Evolutionary conservation across 164 flowering plant genomes (phyloP).

Genomic region (Aristolochia contorta): DNA sequence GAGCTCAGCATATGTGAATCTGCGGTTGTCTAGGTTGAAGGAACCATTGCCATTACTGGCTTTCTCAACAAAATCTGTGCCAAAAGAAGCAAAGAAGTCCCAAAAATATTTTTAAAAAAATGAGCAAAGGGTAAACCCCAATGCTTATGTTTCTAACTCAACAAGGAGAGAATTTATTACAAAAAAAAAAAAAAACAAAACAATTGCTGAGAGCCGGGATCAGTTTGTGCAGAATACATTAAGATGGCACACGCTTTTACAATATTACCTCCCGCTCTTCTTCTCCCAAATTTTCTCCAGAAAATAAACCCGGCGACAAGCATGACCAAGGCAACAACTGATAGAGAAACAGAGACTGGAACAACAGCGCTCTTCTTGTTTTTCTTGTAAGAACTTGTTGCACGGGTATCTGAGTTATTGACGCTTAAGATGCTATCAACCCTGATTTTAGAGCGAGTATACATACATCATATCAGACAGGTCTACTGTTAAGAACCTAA

Average conservation of each 20-base stretch:
- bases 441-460: not conserved
- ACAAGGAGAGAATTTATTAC: too few species aligned
- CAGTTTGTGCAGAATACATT: too few species aligned
- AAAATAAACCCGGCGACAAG: not conserved
- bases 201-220: too few species aligned
- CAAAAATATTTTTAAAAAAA: too few species aligned
- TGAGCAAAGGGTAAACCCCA: too few species aligned
- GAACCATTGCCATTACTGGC: not conserved
- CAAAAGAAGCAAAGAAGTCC: not conserved
- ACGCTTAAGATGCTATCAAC: not conserved
- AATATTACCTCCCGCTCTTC: not conserved
- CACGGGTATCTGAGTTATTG: not conserved
- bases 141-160: too few species aligned
- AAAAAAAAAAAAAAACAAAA: too few species aligned
- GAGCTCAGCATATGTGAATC: conserved; percentile 26
- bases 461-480: too few species aligned
- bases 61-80: not conserved
- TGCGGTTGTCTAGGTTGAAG: conserved; percentile 7
- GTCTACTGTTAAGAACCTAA: too few species aligned
- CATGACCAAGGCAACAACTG: not conserved
- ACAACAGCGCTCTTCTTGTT: not conserved
- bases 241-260: too few species aligned
- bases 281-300: not conserved
- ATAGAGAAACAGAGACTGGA: not conserved
- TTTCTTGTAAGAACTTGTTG: not conserved